A percentile compares a stretch with the other conserved stretches of the same genome.
Conservation (phyloP, 805 yeast species). For the Kazachstania kunashirensis region DNA sequence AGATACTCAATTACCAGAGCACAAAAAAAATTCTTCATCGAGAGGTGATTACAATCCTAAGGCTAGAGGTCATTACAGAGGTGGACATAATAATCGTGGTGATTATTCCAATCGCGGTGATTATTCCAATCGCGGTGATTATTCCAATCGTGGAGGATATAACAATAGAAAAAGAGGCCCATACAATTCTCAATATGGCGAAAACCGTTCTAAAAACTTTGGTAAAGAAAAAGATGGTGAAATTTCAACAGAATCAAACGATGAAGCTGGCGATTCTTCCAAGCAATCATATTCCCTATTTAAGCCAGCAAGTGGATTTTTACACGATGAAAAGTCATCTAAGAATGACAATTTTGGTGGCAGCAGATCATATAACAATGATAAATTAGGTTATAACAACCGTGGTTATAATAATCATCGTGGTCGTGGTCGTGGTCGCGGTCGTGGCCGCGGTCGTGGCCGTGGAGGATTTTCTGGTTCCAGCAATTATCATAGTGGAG, state of each 20-base stretch:
- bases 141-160: not conserved
- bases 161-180: not conserved
- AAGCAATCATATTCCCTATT: constrained; percentile 15
- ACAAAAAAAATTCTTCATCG: constrained; percentile 2
- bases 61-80: constrained; percentile 6
- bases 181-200: not conserved
- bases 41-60: constrained; percentile 8
- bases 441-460: constrained; percentile 11
- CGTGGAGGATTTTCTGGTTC: constrained; percentile 9
- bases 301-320: constrained; percentile 29
- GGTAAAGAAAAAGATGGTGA: not conserved
- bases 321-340: constrained; percentile 7
- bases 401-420: constrained; percentile 6
- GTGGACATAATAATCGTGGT: constrained; percentile 5
- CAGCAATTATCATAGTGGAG: not conserved
- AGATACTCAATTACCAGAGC: no score
- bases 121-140: constrained; percentile 6
- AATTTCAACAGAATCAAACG: not conserved
- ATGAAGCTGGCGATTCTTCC: not conserved
- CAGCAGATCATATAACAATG: constrained; percentile 6
- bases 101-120: constrained; percentile 3
- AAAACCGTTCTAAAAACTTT: constrained; percentile 1
- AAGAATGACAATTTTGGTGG: constrained; percentile 6
- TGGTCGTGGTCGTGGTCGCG: constrained; percentile 10
- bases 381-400: constrained; percentile 9